Evolutionary conservation across 331 rosid genomes (phyloP).

Genomic region (Cydonia oblonga): DNA sequence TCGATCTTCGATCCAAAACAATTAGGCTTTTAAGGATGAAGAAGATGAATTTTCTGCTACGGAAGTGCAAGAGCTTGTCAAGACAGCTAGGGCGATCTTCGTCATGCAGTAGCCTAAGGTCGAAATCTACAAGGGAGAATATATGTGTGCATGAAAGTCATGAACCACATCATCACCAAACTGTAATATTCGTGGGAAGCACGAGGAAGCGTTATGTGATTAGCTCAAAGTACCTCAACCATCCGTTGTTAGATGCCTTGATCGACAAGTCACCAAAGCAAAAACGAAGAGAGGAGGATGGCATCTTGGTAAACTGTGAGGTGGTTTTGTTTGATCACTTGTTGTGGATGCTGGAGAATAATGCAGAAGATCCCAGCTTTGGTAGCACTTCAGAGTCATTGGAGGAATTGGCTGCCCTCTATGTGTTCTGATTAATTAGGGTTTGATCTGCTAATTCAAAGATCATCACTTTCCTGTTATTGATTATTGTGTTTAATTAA

Average conservation of each 20-base stretch:
- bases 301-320: slow-evolving; percentile 61
- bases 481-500: neutral
- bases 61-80: slow-evolving; percentile 90
- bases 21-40: slow-evolving; percentile 34
- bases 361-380: slow-evolving; percentile 59
- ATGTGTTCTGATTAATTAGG: slow-evolving; percentile 22
- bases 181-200: slow-evolving; percentile 62
- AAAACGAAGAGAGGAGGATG: neutral
- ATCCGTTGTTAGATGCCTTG: slow-evolving; percentile 66
- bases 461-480: neutral
- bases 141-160: slow-evolving; percentile 24
- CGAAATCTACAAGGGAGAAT: slow-evolving; percentile 57
- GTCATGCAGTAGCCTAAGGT: slow-evolving; percentile 57
- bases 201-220: slow-evolving; percentile 63
- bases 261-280: slow-evolving; percentile 38
- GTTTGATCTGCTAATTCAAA: neutral
- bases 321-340: slow-evolving; percentile 82
- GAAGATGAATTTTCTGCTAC: slow-evolving; percentile 52
- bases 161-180: neutral
- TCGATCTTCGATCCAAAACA: neutral
- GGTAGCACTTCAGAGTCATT: slow-evolving; percentile 41
- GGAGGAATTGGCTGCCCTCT: slow-evolving; percentile 68
- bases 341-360: slow-evolving; percentile 75
- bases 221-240: slow-evolving; percentile 48
- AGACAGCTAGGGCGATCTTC: slow-evolving; percentile 75